Evolutionary conservation across 805 yeast species (phyloP).

Genomic region (Debaryomyces hansenii): DNA sequence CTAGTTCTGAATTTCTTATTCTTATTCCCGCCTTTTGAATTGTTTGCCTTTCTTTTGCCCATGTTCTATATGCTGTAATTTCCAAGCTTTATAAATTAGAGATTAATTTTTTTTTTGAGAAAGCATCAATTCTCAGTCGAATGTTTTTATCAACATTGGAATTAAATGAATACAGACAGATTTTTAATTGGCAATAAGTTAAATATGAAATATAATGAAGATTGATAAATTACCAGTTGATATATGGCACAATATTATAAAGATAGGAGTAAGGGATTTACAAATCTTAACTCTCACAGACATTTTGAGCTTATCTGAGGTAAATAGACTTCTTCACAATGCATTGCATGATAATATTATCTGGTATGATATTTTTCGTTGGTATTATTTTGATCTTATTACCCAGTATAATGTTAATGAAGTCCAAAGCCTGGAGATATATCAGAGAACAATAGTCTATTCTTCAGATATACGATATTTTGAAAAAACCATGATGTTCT

Average conservation of each 20-base stretch:
- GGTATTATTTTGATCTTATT: neutral
- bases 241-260: constrained; percentile 6
- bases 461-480: neutral
- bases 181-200: too few species aligned
- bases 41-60: constrained; percentile 31
- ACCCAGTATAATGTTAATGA: constrained; percentile 2
- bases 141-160: too few species aligned
- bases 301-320: constrained; percentile 4
- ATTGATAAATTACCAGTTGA: constrained; percentile 6
- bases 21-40: constrained; percentile 16
- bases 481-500: neutral
- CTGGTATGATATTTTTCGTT: constrained; percentile 7
- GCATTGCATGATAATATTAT: constrained; percentile 3
- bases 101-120: too few species aligned
- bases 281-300: constrained; percentile 4
- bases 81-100: too few species aligned
- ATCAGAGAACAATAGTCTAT: neutral
- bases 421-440: neutral
- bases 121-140: too few species aligned
- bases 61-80: constrained; percentile 8
- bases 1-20: constrained; percentile 49
- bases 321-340: neutral
- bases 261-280: constrained; percentile 4
- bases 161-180: too few species aligned
- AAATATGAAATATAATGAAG: neutral